A percentile compares a stretch with the other conserved stretches of the same genome.
Evolutionary conservation across 208 protist genomes (phyloP).

Genomic region (Crithidia acanthocephali): DNA sequence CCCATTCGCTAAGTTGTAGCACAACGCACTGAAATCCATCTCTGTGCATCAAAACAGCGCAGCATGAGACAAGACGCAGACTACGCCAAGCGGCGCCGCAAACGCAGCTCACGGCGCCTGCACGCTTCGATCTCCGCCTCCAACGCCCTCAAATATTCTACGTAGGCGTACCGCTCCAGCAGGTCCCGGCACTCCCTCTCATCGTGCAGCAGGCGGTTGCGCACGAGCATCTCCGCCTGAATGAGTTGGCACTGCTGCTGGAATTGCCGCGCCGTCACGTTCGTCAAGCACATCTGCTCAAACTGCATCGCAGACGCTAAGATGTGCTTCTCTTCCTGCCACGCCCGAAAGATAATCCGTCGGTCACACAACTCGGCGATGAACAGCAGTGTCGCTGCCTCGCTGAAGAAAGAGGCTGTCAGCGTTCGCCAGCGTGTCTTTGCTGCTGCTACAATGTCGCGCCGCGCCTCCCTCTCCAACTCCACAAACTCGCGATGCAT

Average conservation of each 20-base stretch:
- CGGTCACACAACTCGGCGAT: conserved; percentile 12
- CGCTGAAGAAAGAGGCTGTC: background rate
- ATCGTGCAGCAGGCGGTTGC: conserved; percentile 8
- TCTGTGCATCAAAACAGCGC: too few relatives aligned
- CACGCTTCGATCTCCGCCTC: conserved; percentile 22
- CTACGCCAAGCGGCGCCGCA: conserved; percentile 5
- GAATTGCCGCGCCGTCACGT: conserved; percentile 16
- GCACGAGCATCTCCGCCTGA: conserved; percentile 5
- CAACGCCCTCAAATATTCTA: conserved; percentile 12
- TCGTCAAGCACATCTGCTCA: conserved; percentile 3
- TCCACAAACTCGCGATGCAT: background rate
- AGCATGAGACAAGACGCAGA: too few relatives aligned
- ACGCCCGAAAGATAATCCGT: conserved; percentile 18
- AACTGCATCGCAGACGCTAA: background rate
- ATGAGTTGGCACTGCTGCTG: conserved; percentile 21
- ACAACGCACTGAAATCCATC: too few relatives aligned
- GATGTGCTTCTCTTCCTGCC: conserved; percentile 12
- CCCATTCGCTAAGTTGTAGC: too few relatives aligned
- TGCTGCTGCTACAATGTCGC: conserved; percentile 2
- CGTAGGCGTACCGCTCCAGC: conserved; percentile 15
- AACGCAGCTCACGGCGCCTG: conserved; percentile 4
- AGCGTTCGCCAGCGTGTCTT: background rate
- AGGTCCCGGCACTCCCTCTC: conserved; percentile 25
- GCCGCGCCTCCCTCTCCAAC: conserved; percentile 5
- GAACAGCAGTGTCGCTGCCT: background rate